Evolutionary conservation across 2,329 filamentous ascomycete genomes (phyloP), one percentile per base, ranked within the genome.

Genomic region (Exophiala aquamarina): DNA sequence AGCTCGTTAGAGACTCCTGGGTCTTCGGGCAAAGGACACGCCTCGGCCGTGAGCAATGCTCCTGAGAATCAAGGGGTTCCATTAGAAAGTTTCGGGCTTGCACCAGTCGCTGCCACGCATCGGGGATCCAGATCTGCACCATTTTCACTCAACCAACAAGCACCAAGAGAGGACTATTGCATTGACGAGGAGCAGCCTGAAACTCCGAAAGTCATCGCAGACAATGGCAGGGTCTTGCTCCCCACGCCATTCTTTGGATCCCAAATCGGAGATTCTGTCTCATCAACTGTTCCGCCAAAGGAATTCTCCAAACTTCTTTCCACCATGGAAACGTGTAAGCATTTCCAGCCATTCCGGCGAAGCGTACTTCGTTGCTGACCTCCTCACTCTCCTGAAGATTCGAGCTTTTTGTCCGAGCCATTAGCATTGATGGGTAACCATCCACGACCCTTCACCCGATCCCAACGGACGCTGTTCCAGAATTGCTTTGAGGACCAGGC

Each of bases 311-410:
- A 44, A 20, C 33, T 49, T 13, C n/a, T 42, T 6, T 23, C 20
- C 5, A 38, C 28, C 14, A 32, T 42, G 31, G 39, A 48, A 33
- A 42, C 45, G 7, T 48, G 45, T 48, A 14, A 33, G 45, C 42
- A 29, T 15, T 9, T 21, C 32, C 14, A 21, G 19, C 2, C 39
- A 41, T 9, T 15, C 20, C 15, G n/a, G n/a, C n/a, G n/a, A n/a
- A n/a, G n/a, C n/a, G n/a, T n/a, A n/a, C n/a, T n/a, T n/a, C n/a
- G n/a, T n/a, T n/a, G n/a, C n/a, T n/a, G n/a, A n/a, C n/a, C n/a
- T n/a, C n/a, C n/a, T n/a, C n/a, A n/a, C n/a, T n/a, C n/a, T n/a
- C n/a, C n/a, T n/a, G n/a, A n/a, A 47, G 44, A 47, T 31, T 32
- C 31, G 9, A 21, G 15, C 11, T 48, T 48, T 10, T 18, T 48